Base-by-base conservation (phyloP, 768 basidiomycete species). In the Amyloporia xantha region DNA sequence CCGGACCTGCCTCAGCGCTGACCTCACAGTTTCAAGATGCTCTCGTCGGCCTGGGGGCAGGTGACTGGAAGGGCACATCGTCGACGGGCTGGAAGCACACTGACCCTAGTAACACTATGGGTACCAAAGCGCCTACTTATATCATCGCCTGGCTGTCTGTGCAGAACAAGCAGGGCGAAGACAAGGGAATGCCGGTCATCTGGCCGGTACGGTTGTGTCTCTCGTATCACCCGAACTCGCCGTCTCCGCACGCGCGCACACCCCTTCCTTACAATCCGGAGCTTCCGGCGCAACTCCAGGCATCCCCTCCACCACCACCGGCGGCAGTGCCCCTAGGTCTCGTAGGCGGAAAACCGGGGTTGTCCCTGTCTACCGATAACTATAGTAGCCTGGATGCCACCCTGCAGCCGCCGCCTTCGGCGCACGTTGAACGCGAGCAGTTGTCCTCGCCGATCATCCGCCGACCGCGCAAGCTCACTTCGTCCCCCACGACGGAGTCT, bases 161-260 rank as follows among this genome's bases (percentile, higher is more conserved):
- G 17, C 78, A 87, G 63, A 86, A 86, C 57, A 81, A 76, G 53
- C 86, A 84, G 54, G 86, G 84, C 26, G 87, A 90, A 61, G 85
- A 87, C 54, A 89, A 88, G 56, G 87, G 87, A 1, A 67, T 86
- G 25, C 70, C 76, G n/a, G 69, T 85, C 42, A 79, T 90, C 53
- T 91, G 87, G 71, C 88, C 89, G 1, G 65, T 75, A 2, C 64
- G 70, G 1, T 75, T 91, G 3, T 85, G 81, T 54, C 71, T 62
- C 66, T 68, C 63, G n/a, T 74, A 63, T 62, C 70, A 56, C 52
- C 63, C 69, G 13, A 57, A 66, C 40, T 60, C 71, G 48, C 61
- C 64, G 20, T 62, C 64, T 47, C 43, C 53, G 9, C 71, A 71
- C 54, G 62, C 66, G 41, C 70, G 73, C 6, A 63, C 67, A 9